These are phyloP conservation scores for Candida hungchunana DNA, from an alignment of 805 yeast species.

Conservation along the genomic window DNA sequence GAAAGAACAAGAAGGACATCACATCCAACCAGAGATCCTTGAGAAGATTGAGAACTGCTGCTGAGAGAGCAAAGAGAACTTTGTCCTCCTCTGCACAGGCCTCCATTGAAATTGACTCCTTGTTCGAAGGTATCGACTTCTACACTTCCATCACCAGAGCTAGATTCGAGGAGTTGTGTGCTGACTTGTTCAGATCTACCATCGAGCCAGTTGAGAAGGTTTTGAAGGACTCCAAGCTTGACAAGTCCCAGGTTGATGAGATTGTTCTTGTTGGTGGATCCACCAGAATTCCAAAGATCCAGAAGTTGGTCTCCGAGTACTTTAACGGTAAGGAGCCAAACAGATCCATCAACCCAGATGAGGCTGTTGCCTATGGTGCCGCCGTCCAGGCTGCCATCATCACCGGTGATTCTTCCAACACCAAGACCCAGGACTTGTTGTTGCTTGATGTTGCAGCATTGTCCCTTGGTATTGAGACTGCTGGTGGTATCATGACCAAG, in stretches of 20 bases:
- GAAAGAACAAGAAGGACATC: conserved; percentile 95
- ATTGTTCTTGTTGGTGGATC: conserved; percentile 98
- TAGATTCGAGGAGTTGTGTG: conserved; percentile 97
- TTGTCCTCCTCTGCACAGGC: conserved; percentile 96
- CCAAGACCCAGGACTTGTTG: conserved; percentile 91
- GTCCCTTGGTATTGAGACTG: conserved; percentile 76
- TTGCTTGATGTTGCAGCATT: conserved; percentile 78
- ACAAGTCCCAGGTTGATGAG: conserved; percentile 88
- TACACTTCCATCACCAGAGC: conserved; percentile 98
- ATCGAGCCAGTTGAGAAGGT: conserved; percentile 73
- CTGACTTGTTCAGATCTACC: conserved; percentile 92
- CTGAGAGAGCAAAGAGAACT: conserved; percentile 99
- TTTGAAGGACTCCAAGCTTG: conserved; percentile 86
- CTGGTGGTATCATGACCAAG: conserved; percentile 77
- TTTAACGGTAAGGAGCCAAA: conserved; percentile 98
- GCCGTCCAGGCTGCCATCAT: conserved; percentile 98
- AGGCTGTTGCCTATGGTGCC: conserved; percentile 99
- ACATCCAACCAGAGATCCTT: conserved; percentile 93
- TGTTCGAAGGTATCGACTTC: conserved; percentile 95
- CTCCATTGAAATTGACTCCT: conserved; percentile 92
- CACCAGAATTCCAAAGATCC: conserved; percentile 97
- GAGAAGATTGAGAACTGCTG: conserved; percentile 97
- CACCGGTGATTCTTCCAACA: conserved; percentile 85
- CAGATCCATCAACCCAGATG: conserved; percentile 97
- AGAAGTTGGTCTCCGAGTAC: conserved; percentile 93